Conservation (phyloP, 441 rosid genomes). For the Melastoma candidum region DNA sequence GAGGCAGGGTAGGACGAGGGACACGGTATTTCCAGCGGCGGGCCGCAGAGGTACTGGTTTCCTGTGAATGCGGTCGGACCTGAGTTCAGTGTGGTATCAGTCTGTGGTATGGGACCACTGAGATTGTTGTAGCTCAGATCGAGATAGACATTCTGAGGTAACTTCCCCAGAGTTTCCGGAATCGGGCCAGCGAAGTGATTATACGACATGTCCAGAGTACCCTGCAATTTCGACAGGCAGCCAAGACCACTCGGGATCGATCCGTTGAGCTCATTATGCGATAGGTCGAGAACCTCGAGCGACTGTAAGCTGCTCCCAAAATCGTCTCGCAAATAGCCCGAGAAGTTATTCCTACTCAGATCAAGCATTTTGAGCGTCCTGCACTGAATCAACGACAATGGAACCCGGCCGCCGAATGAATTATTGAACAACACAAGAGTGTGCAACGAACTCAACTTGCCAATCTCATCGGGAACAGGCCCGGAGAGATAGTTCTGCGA, state of each 20-base stretch:
- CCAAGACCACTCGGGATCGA: slow-evolving; percentile 35
- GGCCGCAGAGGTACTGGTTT: slow-evolving; percentile 44
- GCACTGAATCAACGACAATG: slow-evolving; percentile 28
- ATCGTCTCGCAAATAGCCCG: slow-evolving; percentile 29
- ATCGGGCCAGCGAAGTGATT: slow-evolving; percentile 37
- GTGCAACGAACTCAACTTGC: slow-evolving; percentile 26
- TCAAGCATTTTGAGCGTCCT: slow-evolving; percentile 24
- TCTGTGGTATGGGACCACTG: slow-evolving; percentile 33
- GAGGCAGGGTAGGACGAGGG: slow-evolving; percentile 1
- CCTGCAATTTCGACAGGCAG: slow-evolving; percentile 29
- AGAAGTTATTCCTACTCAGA: slow-evolving; percentile 32
- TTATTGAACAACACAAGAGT: slow-evolving; percentile 34
- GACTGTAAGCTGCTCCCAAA: slow-evolving; percentile 23
- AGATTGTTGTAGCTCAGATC: slow-evolving; percentile 55
- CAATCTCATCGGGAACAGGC: slow-evolving; percentile 32
- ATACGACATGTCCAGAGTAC: slow-evolving; percentile 47
- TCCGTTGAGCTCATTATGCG: slow-evolving; percentile 31
- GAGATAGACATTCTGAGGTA: slow-evolving; percentile 32
- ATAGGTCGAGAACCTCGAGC: slow-evolving; percentile 31
- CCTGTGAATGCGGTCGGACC: slow-evolving; percentile 54
- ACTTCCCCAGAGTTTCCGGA: slow-evolving; percentile 38
- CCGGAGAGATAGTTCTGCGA: slow-evolving; percentile 44
- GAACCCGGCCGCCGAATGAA: slow-evolving; percentile 27
- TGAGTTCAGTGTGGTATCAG: slow-evolving; percentile 19
- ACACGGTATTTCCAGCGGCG: slow-evolving; percentile 32